phyloP scores from a whole-genome alignment of 352 stramenopile species.

The Pythium plurisporium region DNA sequence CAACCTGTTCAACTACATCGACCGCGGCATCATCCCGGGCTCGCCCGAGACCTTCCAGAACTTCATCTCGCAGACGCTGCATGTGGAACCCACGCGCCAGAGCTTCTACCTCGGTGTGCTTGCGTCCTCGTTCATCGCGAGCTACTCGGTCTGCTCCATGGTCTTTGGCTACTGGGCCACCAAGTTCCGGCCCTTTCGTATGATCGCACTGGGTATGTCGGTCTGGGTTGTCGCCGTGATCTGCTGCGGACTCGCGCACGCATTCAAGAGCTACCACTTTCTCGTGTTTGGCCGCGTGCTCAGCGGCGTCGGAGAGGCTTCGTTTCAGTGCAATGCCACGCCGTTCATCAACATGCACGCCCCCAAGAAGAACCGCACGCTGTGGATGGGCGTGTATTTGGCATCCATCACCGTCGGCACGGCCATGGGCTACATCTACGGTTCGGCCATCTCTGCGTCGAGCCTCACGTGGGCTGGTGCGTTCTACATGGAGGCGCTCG shows the following conservation, averaged over 20 bases:
- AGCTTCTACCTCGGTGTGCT: slow-evolving; percentile 85
- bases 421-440: slow-evolving; percentile 90
- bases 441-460: slow-evolving; percentile 56
- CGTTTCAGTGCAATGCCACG: slow-evolving; percentile 90
- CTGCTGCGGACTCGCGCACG: slow-evolving; percentile 77
- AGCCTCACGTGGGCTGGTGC: slow-evolving; percentile 69
- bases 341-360: slow-evolving; percentile 92
- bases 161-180: slow-evolving; percentile 90
- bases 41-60: slow-evolving; percentile 89
- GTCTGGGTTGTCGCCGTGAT: slow-evolving; percentile 89
- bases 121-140: slow-evolving; percentile 93
- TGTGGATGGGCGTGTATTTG: slow-evolving; percentile 92
- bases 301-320: slow-evolving; percentile 88
- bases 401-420: slow-evolving; percentile 90
- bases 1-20: slow-evolving; percentile 94
- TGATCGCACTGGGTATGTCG: slow-evolving; percentile 86
- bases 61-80: slow-evolving; percentile 85
- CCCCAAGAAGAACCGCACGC: slow-evolving; percentile 50
- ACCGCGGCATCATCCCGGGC: slow-evolving; percentile 94
- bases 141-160: slow-evolving; percentile 89
- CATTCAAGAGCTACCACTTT: slow-evolving; percentile 83
- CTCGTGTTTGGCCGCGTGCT: slow-evolving; percentile 86
- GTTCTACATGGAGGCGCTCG: slow-evolving; percentile 83
- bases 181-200: slow-evolving; percentile 83
- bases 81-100: slow-evolving; percentile 53